Base-by-base conservation (phyloP, 2,329 filamentous ascomycete genomes). In the Pyrenophora seminiperda region DNA sequence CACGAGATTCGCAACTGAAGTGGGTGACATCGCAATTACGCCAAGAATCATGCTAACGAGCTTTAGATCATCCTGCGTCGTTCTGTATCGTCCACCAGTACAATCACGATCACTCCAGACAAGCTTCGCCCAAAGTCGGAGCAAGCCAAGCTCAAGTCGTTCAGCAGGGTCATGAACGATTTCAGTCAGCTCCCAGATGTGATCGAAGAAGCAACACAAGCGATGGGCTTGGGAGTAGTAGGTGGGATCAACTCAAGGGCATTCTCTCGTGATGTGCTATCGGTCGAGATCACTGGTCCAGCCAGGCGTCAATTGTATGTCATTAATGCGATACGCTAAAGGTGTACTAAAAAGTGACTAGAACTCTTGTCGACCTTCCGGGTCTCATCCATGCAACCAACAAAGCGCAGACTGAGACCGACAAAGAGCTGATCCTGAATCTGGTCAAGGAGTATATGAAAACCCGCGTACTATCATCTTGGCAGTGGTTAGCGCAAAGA, bases 1-100 rank as follows among this genome's bases (percentile, higher is more conserved):
- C 61, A 87, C 85, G 0, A 75, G 81, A 0, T 87, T 86, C 51
- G 79, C 84, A 0, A 87, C 83, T 0, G 63, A 68, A n/a, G n/a
- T n/a, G n/a, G n/a, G n/a, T n/a, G n/a, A n/a, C n/a, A n/a, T n/a
- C n/a, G n/a, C n/a, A n/a, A n/a, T n/a, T n/a, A n/a, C n/a, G n/a
- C n/a, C n/a, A n/a, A n/a, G n/a, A n/a, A n/a, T n/a, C n/a, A n/a
- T n/a, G n/a, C n/a, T n/a, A n/a, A n/a, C n/a, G n/a, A n/a, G n/a
- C n/a, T n/a, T n/a, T n/a, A n/a, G 52, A 55, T 55, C 11, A 46
- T n/a, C n/a, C n/a, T n/a, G n/a, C n/a, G n/a, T n/a, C n/a, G n/a
- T 54, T 15, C 72, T 78, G 19, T 74, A 74, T 0, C 68, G 73
- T 61, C 11, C 24, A 46, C 30, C 0, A 70, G 75, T 31, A 61